Conservation (phyloP, 202 grass and related monocot genomes). For the Eragrostis tef region DNA sequence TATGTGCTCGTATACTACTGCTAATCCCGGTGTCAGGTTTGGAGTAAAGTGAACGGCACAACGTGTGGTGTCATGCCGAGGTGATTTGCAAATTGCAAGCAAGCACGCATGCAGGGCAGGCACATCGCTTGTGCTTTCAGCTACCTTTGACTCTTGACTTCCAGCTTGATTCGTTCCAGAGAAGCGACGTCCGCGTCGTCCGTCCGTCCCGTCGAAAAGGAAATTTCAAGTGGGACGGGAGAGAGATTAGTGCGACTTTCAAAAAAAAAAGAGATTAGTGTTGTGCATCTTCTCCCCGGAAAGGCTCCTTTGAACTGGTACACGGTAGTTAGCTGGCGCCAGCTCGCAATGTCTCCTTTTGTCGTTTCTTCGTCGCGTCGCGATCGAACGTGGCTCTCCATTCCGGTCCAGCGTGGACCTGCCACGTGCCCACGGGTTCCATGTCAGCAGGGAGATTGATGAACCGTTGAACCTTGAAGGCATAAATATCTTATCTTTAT, state of each 20-base stretch:
- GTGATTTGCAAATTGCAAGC: too few relatives aligned
- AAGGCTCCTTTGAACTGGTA: neutral
- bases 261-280: neutral
- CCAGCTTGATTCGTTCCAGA: neutral
- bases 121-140: neutral
- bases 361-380: neutral
- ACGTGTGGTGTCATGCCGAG: too few relatives aligned
- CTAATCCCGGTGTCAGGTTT: neutral
- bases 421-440: neutral
- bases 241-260: too few relatives aligned
- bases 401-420: neutral
- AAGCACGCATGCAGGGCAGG: too few relatives aligned
- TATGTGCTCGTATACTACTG: too few relatives aligned
- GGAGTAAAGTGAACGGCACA: constrained; percentile 1
- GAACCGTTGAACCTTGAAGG: neutral
- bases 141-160: neutral
- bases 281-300: neutral
- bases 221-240: neutral
- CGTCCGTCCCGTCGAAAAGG: neutral
- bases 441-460: neutral
- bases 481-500: too few relatives aligned
- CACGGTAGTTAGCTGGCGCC: neutral
- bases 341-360: neutral
- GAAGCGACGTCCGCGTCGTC: neutral
- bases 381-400: neutral